These are phyloP conservation scores for Arthrobotrys entomopaga DNA, from an alignment of 2,329 filamentous ascomycete genomes.

Conservation along the genomic window DNA sequence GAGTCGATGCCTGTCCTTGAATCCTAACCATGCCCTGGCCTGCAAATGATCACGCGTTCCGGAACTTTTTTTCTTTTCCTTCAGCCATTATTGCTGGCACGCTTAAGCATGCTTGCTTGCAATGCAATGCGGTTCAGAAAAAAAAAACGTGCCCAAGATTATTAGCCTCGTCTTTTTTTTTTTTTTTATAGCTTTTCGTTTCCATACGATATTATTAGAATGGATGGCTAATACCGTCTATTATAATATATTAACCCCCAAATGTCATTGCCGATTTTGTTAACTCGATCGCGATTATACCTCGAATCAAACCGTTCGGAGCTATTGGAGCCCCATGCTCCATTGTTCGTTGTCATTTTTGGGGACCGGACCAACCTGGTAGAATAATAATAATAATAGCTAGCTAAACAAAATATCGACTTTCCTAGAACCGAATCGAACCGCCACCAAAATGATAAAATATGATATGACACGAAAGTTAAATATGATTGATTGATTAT, in stretches of 20 bases:
- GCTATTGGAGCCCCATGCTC: too few species aligned
- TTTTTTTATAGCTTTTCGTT: not conserved
- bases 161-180: not conserved
- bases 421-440: constrained; percentile 45
- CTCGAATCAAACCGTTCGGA: too few species aligned
- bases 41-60: constrained; percentile 55
- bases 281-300: constrained; percentile 10
- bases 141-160: not conserved
- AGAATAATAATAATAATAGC: constrained; percentile 9
- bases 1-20: constrained; percentile 54
- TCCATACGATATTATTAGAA: not conserved
- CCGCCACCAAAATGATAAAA: constrained; percentile 33
- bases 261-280: constrained; percentile 30
- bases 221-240: not conserved
- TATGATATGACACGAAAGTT: constrained; percentile 36
- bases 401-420: constrained; percentile 29
- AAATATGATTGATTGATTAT: constrained; percentile 18
- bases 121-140: not conserved
- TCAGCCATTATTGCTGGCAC: constrained; percentile 31
- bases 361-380: constrained; percentile 44
- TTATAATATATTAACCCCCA: constrained; percentile 17
- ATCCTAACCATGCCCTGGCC: constrained; percentile 27
- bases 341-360: not conserved
- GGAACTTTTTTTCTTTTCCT: constrained; percentile 18
- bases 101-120: too few species aligned